These are phyloP conservation scores for Amorphotheca resinae DNA, from an alignment of 495 filamentous ascomycete genomes.

Conservation along the genomic window DNA sequence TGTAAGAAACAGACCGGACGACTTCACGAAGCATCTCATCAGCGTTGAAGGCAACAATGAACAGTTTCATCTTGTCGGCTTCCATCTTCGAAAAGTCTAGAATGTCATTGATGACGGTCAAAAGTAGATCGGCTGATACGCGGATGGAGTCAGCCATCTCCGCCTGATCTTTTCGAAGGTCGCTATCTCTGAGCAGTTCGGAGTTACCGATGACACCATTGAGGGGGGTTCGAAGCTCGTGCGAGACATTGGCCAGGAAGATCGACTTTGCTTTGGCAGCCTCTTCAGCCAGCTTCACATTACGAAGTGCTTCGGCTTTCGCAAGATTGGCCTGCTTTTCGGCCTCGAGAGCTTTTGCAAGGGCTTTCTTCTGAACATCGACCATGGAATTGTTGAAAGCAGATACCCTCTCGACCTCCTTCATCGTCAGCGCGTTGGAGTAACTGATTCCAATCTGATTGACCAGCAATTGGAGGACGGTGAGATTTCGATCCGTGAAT, in stretches of 20 bases:
- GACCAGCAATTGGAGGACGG: slow-evolving; percentile 72
- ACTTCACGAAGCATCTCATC: slow-evolving; percentile 81
- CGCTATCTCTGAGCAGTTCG: slow-evolving; percentile 69
- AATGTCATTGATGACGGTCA: slow-evolving; percentile 94
- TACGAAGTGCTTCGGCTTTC: slow-evolving; percentile 75
- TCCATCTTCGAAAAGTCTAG: slow-evolving; percentile 90
- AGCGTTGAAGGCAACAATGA: slow-evolving; percentile 71
- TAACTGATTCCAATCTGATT: slow-evolving; percentile 85
- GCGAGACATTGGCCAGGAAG: slow-evolving; percentile 86
- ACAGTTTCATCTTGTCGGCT: slow-evolving; percentile 91
- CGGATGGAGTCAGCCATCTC: slow-evolving; percentile 88
- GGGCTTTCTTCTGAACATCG: slow-evolving; percentile 68
- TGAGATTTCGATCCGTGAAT: slow-evolving; percentile 80
- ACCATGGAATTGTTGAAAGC: slow-evolving; percentile 80
- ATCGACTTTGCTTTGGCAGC: slow-evolving; percentile 83
- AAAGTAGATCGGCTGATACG: slow-evolving; percentile 76
- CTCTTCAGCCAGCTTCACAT: slow-evolving; percentile 81
- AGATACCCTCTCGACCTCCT: slow-evolving; percentile 64
- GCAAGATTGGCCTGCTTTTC: slow-evolving; percentile 53
- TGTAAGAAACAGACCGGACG: slow-evolving; percentile 72
- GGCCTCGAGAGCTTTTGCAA: slow-evolving; percentile 46
- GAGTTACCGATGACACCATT: slow-evolving; percentile 87
- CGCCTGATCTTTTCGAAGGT: slow-evolving; percentile 67
- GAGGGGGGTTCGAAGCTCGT: slow-evolving; percentile 75
- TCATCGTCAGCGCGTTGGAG: slow-evolving; percentile 77